Conservation (phyloP, 2,329 filamentous ascomycete genomes). For the Hymenoscyphus linearis region DNA sequence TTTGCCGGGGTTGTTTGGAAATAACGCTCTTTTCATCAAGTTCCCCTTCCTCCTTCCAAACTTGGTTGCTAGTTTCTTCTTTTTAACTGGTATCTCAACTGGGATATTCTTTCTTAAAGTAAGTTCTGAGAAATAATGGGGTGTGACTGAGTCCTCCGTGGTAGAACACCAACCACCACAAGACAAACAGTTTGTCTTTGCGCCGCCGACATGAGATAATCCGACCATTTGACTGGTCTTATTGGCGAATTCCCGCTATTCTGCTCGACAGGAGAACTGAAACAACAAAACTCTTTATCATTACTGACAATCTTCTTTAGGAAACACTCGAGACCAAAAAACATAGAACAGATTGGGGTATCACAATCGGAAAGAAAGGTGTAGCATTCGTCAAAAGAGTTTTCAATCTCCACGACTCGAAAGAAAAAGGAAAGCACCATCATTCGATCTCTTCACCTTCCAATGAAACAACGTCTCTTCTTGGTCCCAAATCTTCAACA, state of each 20-base stretch:
- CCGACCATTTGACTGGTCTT: not conserved
- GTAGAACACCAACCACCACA: not conserved
- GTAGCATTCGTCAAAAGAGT: slow-evolving; percentile 32
- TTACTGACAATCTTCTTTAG: slow-evolving; percentile 31
- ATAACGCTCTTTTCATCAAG: slow-evolving; percentile 60
- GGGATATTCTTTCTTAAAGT: slow-evolving; percentile 75
- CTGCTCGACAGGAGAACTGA: not conserved
- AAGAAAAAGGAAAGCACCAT: slow-evolving; percentile 17
- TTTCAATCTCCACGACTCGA: slow-evolving; percentile 12
- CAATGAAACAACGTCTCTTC: slow-evolving; percentile 50
- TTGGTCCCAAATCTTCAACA: slow-evolving; percentile 35
- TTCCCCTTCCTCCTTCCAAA: slow-evolving; percentile 87
- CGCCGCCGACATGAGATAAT: no score
- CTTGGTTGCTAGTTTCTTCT: slow-evolving; percentile 68
- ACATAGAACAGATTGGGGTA: slow-evolving; percentile 66
- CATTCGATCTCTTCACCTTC: slow-evolving; percentile 37
- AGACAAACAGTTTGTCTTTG: not conserved
- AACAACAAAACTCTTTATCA: not conserved
- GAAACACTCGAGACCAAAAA: slow-evolving; percentile 77
- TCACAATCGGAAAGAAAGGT: slow-evolving; percentile 66
- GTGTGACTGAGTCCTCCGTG: not conserved
- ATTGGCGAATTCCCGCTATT: not conserved
- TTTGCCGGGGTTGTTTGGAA: slow-evolving; percentile 65
- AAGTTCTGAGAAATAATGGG: slow-evolving; percentile 10
- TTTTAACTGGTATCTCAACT: slow-evolving; percentile 68